Evolutionary conservation across 768 basidiomycete genomes (phyloP), one percentile per base, ranked within the genome.

Genomic region (Termitomyces sp.): DNA sequence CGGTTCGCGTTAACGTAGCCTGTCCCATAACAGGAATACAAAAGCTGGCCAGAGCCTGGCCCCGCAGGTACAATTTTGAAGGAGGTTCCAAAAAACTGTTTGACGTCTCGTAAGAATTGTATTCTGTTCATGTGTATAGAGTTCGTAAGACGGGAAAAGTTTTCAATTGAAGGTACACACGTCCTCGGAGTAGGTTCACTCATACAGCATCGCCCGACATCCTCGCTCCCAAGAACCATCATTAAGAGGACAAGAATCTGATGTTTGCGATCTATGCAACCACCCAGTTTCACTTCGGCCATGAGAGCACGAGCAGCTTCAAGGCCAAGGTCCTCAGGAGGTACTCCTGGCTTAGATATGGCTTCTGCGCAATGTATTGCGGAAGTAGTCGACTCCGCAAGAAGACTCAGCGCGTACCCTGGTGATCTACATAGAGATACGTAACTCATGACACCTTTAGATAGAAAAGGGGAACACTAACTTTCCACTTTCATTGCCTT

Each of bases 151-250:
- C 46, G 20, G 24, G 46, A n/a, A 18, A 22, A 8, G 16, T 20
- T 36, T 22, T 8, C 16, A 13, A 54, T 67, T 47, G 2, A 45
- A 5, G 16, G 13, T 34, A 82, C 91, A 72, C 60, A 91, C 91
- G 91, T 92, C 70, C 91, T 81, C 16, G 83, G 73, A 12, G 91
- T 93, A 18, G 93, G 86, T 65, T 89, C 87, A 4, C 89, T 85
- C 85, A 98, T 89, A 58, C 84, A 78, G 75, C 91, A 93, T 60
- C 90, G 84, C 0, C 94, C 93, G 0, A 98, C 94, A 69, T 99
- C 97, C 69, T 98, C 97, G 61, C 93, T 95, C 9, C 97, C 97
- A n/a, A 98, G 77, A 3, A 91, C 88, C 93, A 99, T 95, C 79
- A 93, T 81, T 37, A 96, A 72, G 42, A 96, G 76, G 4, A 95